A percentile compares a stretch with the other conserved stretches of the same genome.
phyloP scores from a whole-genome alignment of 2,329 filamentous ascomycete genomes.

The Colletotrichum australisinense region DNA sequence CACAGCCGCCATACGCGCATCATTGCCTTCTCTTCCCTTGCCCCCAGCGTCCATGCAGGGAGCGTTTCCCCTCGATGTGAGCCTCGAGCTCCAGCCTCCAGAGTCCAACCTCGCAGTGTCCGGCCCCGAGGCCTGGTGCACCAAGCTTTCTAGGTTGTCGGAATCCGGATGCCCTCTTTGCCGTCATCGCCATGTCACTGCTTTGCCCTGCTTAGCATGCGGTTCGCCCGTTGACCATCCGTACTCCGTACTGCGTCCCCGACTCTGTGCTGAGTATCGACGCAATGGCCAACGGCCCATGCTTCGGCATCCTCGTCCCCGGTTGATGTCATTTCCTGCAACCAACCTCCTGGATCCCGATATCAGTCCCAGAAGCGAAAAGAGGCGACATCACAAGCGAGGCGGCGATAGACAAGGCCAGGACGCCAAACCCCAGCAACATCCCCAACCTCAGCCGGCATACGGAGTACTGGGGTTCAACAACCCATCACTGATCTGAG shows the following conservation, averaged over 20 bases:
- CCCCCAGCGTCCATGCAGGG: slow-evolving; percentile 23
- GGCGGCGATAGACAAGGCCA: slow-evolving; percentile 1
- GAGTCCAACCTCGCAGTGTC: neutral
- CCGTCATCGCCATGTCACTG: neutral
- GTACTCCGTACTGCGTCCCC: neutral
- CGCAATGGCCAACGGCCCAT: slow-evolving; percentile 1
- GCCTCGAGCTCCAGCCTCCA: neutral
- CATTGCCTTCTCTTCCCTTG: neutral
- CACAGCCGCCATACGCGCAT: neutral
- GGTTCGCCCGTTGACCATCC: neutral
- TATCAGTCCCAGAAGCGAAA: slow-evolving; percentile 18
- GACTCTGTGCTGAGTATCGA: neutral
- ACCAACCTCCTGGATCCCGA: slow-evolving; percentile 22
- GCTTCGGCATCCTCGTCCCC: slow-evolving; percentile 8
- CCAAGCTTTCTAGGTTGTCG: neutral
- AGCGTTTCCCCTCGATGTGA: slow-evolving; percentile 18
- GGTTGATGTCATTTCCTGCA: slow-evolving; percentile 31
- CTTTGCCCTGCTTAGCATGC: neutral
- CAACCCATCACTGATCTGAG: neutral
- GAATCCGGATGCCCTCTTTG: neutral
- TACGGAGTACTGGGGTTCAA: neutral
- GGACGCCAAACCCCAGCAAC: slow-evolving; percentile 8
- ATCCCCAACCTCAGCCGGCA: slow-evolving; percentile 9
- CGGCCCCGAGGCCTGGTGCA: neutral
- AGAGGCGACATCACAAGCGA: slow-evolving; percentile 16